Base-by-base conservation (phyloP, 768 basidiomycete genomes). In the Lentinula lateritia region DNA sequence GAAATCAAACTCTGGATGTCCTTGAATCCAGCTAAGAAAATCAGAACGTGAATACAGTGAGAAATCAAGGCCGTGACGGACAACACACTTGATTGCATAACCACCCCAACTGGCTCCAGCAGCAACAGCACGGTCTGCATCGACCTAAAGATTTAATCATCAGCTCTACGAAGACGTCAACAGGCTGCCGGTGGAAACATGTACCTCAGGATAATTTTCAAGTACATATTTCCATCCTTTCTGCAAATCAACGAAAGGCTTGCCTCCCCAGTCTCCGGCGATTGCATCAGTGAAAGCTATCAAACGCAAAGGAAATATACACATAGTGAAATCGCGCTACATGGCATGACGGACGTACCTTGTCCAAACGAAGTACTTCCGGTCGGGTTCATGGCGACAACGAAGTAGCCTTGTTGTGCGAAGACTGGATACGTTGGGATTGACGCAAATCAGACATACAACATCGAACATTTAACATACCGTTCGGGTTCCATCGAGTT, bases 321-420 rank as follows among this genome's bases (percentile, higher is more conserved):
- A 3, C 3, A 48, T 41, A 45, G 34, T 61, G 52, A 39, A 48
- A 46, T 13, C 54, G 15, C 28, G 46, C 28, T 36, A 61, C 35
- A 45, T n/a, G 16, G 34, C 15, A 43, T 12, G 36, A n/a, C 42
- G 28, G 46, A 65, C 38, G 32, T 67, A 87, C 91, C 80, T 82
- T 96, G 94, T 3, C 94, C 95, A 66, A 95, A 97, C 0, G 92
- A 88, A 3, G 96, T 98, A 34, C 89, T 92, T 8, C 96, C 96
- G 0, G 95, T 96, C 2, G 96, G 96, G 70, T 98, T 98, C 67
- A 97, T 88, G 35, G 88, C 80, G 43, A 97, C 80, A 10, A 86
- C 83, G 66, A 96, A 87, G 73, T 98, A 99, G 0, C 96, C 94
- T 69, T 93, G 90, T 67, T 87, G 84, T 10, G 93, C 85, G 66